A percentile compares a stretch with the other conserved stretches of the same genome.
Conservation (phyloP, 2,329 filamentous ascomycete genomes). For the Fusarium sp. region DNA sequence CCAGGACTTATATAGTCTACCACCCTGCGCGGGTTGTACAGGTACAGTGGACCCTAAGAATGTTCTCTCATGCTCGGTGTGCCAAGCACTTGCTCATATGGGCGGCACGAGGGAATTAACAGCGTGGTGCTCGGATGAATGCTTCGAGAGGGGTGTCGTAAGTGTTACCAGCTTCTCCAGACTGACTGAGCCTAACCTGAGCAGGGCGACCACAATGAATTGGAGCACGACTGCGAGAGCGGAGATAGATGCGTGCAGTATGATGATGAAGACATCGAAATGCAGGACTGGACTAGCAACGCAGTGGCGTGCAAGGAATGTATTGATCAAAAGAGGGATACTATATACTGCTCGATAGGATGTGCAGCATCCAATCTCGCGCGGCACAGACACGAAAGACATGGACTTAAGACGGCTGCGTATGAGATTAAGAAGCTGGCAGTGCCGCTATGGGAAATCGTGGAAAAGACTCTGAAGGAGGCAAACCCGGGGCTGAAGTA, state of each 20-base stretch:
- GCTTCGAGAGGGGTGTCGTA: conserved; percentile 55
- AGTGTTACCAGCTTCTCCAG: conserved; percentile 31
- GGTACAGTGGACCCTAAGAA: conserved; percentile 48
- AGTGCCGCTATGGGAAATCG: conserved; percentile 37
- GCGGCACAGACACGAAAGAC: conserved; percentile 50
- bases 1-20: conserved; percentile 51
- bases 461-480: conserved; percentile 44
- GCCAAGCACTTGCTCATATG: conserved; percentile 55
- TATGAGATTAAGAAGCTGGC: conserved; percentile 39
- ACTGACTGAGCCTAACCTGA: conserved; percentile 36
- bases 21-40: conserved; percentile 54
- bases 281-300: conserved; percentile 47
- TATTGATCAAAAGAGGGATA: conserved; percentile 49
- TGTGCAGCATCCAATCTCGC: conserved; percentile 57
- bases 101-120: conserved; percentile 51
- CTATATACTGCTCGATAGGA: conserved; percentile 54
- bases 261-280: conserved; percentile 53
- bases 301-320: conserved; percentile 57
- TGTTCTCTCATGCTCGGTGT: conserved; percentile 57
- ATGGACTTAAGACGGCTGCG: conserved; percentile 43
- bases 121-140: conserved; percentile 59
- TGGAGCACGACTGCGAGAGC: conserved; percentile 55
- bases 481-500: conserved; percentile 50
- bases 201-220: conserved; percentile 53
- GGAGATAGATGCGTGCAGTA: conserved; percentile 54